These are phyloP conservation scores for Candida bentonensis DNA, from an alignment of 805 yeast genomes.

Conservation along the genomic window DNA sequence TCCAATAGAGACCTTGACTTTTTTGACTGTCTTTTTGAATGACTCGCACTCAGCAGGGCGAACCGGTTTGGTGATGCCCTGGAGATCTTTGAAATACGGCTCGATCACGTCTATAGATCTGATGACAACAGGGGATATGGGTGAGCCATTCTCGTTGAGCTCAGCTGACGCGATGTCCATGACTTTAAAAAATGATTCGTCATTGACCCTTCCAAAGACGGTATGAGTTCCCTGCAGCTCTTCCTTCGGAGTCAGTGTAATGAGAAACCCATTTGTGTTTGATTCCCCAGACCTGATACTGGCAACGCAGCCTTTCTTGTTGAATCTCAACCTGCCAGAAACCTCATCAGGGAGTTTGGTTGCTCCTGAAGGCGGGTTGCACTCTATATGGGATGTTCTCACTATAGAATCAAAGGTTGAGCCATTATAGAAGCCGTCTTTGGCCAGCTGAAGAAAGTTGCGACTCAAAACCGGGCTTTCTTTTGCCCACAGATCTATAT, in stretches of 20 bases:
- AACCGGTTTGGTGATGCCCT: no score
- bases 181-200: constrained; percentile 40
- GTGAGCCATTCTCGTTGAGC: constrained; percentile 27
- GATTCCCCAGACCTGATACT: constrained; percentile 26
- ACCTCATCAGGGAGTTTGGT: constrained; percentile 28
- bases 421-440: constrained; percentile 29
- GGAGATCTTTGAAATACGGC: constrained; percentile 38
- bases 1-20: constrained; percentile 26
- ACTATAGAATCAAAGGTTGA: constrained; percentile 29
- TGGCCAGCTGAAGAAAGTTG: constrained; percentile 36
- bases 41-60: no score
- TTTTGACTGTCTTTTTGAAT: constrained; percentile 7
- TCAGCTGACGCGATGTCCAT: constrained; percentile 37
- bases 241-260: constrained; percentile 34
- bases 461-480: constrained; percentile 40
- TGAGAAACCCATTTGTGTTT: constrained; percentile 30
- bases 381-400: constrained; percentile 16
- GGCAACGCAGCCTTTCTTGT: constrained; percentile 42
- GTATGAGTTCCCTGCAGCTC: constrained; percentile 30
- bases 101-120: constrained; percentile 27
- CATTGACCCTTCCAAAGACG: constrained; percentile 45
- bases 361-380: constrained; percentile 24
- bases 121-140: constrained; percentile 39
- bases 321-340: constrained; percentile 37
- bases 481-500: constrained; percentile 54